Base-by-base conservation (phyloP, 116 monocot species). In the Phalaenopsis hybrid region DNA sequence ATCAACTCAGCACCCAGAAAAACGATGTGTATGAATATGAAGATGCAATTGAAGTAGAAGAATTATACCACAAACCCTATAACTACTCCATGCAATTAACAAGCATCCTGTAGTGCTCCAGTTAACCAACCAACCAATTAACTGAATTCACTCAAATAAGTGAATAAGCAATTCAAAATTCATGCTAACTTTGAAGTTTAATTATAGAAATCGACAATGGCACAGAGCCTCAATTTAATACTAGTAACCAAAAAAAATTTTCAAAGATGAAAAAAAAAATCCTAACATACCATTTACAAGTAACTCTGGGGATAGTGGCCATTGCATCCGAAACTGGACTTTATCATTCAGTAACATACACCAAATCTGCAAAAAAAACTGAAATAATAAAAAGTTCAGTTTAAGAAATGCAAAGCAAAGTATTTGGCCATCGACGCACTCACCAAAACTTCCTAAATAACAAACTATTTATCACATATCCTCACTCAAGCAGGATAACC, bases 331-430 rank as follows among this genome's bases (percentile, higher is more conserved):
- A 74, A 95, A 99, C 46, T 89, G 85, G 82, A 99, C 95, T 81
- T 95, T 99, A 87, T 99, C 99, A 80, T 99, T 99, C 10, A 99
- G 82, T 81, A 99, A 91, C 81, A 95, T 86, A 82, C 99, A 99
- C 94, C 94, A 94, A 76, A 85, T 90, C 98, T 98, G 87, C 65
- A 87, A 77, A 23, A 77, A 13, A 12, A 75, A 28, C 44, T 34
- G 34, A 70, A 37, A 83, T 48, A 44, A 83, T 70, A 18, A 41
- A 69, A 52, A 28, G 46, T 6, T 6, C 20, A 81, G 50, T 23
- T 28, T 51, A 61, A 70, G 6, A 61, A 45, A 21, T 61, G 28
- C 49, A 81, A 74, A 41, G 34, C 18, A 21, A 33, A 34, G 11
- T 49, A 25, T 23, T 31, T 50, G 4, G 28, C 11, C 17, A 78